phyloP scores from a whole-genome alignment of 2,329 filamentous ascomycete species.

The Penicillium sp. region DNA sequence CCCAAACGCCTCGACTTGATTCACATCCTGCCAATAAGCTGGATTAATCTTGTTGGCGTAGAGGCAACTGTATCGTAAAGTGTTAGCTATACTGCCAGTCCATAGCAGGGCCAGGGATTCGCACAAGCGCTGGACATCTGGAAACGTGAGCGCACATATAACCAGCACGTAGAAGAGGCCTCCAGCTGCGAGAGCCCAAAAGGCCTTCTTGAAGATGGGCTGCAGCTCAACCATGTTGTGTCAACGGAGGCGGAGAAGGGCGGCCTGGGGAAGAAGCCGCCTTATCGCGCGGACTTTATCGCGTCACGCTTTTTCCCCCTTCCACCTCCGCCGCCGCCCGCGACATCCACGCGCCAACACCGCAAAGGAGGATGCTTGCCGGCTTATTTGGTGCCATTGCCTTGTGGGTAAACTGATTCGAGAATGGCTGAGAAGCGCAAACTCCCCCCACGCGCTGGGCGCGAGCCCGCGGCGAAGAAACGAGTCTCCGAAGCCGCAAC shows the following conservation, averaged over 20 bases:
- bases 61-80: slow-evolving; percentile 62
- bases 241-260: slow-evolving; percentile 1
- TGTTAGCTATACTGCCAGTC: slow-evolving; percentile 1
- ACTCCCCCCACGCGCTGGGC: slow-evolving; percentile 43
- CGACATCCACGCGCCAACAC: slow-evolving; percentile 3
- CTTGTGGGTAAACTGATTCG: background rate
- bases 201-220: slow-evolving; percentile 51
- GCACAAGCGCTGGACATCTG: slow-evolving; percentile 77
- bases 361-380: slow-evolving; percentile 9
- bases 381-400: no score
- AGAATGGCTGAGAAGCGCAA: slow-evolving; percentile 46
- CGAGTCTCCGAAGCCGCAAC: slow-evolving; percentile 41
- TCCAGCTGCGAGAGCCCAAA: slow-evolving; percentile 57
- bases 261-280: background rate
- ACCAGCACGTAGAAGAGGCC: slow-evolving; percentile 65
- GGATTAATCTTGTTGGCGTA: slow-evolving; percentile 81
- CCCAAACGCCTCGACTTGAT: slow-evolving; percentile 76
- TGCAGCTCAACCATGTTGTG: slow-evolving; percentile 39
- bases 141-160: slow-evolving; percentile 63
- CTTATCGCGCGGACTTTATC: slow-evolving; percentile 13
- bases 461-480: slow-evolving; percentile 45
- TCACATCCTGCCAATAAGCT: slow-evolving; percentile 67
- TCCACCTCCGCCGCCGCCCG: slow-evolving; percentile 13
- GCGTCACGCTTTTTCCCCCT: slow-evolving; percentile 23
- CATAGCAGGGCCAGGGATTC: slow-evolving; percentile 28